Evolutionary conservation across 306 rosid genomes (phyloP).

Genomic region (Cucurbita moschata): DNA sequence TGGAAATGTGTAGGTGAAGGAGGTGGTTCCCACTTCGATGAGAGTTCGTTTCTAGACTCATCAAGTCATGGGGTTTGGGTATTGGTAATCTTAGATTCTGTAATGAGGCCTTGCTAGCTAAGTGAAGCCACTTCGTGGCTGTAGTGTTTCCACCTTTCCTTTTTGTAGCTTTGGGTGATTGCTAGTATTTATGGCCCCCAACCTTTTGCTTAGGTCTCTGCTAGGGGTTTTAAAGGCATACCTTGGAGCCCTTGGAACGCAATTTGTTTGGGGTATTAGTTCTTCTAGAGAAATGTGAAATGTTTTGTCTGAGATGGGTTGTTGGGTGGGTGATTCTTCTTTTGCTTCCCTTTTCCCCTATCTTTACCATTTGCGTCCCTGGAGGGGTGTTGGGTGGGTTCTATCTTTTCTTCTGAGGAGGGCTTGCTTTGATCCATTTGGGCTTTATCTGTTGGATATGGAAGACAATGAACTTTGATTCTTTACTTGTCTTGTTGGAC

Average conservation of each 20-base stretch:
- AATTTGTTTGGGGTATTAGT: not conserved
- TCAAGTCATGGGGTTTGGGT: not conserved
- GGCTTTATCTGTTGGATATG: too few species aligned
- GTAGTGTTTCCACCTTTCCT: not conserved
- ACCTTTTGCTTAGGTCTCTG: not conserved
- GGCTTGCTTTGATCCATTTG: too few species aligned
- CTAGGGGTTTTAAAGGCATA: not conserved
- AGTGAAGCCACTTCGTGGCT: too few species aligned
- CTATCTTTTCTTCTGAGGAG: too few species aligned
- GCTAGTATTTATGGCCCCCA: not conserved
- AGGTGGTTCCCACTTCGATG: not conserved
- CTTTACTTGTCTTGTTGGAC: too few species aligned
- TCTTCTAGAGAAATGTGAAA: not conserved
- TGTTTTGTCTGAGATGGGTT: too few species aligned
- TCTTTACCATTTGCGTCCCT: too few species aligned
- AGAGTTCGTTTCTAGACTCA: not conserved
- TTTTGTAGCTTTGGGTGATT: not conserved
- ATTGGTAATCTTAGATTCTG: not conserved
- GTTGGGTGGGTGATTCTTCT: too few species aligned
- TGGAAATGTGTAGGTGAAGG: not conserved
- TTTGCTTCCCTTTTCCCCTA: too few species aligned
- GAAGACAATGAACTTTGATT: too few species aligned
- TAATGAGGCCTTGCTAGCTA: not conserved
- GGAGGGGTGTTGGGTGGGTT: too few species aligned
- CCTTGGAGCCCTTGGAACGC: not conserved